phyloP scores from a whole-genome alignment of 1,284 basidiomycete species.

The Testicularia cyperi region DNA sequence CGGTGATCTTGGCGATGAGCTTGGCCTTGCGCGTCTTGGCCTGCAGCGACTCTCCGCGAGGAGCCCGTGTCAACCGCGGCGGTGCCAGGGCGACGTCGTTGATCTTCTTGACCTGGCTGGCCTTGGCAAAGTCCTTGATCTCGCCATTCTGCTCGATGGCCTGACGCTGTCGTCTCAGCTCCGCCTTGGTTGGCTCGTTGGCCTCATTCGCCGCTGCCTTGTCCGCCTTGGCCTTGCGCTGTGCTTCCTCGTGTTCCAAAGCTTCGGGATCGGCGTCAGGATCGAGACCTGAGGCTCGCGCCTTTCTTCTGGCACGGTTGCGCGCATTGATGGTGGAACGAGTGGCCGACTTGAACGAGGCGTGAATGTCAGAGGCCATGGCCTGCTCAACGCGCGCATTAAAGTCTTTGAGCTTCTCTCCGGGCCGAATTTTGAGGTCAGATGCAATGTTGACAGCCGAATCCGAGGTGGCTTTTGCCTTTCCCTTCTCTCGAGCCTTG shows the following conservation, averaged over 20 bases:
- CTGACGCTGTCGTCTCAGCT: conserved; percentile 39
- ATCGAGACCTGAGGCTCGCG: conserved; percentile 25
- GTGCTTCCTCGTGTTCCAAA: conserved; percentile 14
- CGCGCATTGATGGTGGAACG: conserved; percentile 40
- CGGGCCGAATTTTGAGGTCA: conserved; percentile 45
- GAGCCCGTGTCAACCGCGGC: conserved; percentile 45
- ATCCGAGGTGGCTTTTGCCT: conserved; percentile 5
- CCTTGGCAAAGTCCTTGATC: conserved; percentile 45
- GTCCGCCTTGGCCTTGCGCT: conserved; percentile 36
- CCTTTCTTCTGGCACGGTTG: conserved; percentile 41
- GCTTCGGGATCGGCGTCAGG: conserved; percentile 26
- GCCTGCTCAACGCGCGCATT: conserved; percentile 51
- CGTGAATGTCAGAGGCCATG: conserved; percentile 40
- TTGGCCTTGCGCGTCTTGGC: conserved; percentile 39
- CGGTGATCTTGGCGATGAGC: conserved; percentile 39
- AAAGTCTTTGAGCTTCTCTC: conserved; percentile 53
- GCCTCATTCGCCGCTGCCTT: conserved; percentile 37
- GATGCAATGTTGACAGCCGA: conserved; percentile 1
- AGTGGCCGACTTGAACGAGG: conserved; percentile 34
- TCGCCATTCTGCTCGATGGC: conserved; percentile 32
- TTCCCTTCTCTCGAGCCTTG: conserved; percentile 25
- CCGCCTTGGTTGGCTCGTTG: conserved; percentile 23
- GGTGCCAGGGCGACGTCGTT: conserved; percentile 52
- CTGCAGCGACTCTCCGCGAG: conserved; percentile 37
- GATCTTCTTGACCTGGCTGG: conserved; percentile 38